Conservation (phyloP, 495 filamentous ascomycete species). For the Letharia columbiana region DNA sequence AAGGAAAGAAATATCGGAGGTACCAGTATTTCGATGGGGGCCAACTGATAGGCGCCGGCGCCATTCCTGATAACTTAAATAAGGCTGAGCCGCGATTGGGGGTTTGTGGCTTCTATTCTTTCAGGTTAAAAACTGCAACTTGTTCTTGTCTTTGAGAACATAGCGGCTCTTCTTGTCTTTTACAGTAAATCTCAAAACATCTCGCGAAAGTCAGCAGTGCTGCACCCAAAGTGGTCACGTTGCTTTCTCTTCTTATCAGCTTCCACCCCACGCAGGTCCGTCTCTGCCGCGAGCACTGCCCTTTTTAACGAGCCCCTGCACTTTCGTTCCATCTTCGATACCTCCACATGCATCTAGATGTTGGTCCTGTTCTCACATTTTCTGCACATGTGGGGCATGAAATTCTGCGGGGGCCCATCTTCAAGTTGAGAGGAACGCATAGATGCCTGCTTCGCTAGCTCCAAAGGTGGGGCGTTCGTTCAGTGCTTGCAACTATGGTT, state of each 20-base stretch:
- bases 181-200: neutral
- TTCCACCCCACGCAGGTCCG: neutral
- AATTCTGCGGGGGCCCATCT: neutral
- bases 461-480: neutral
- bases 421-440: neutral
- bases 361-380: neutral
- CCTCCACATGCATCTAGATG: neutral
- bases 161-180: neutral
- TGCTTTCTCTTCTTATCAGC: neutral
- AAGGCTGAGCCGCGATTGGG: neutral
- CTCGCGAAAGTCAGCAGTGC: neutral
- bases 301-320: neutral
- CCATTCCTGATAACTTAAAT: neutral
- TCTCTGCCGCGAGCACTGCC: neutral
- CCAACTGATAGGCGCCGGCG: conserved; percentile 16
- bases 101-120: neutral
- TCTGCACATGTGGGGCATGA: neutral
- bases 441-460: neutral
- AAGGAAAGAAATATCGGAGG: neutral
- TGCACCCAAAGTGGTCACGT: neutral
- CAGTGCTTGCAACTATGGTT: neutral
- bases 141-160: neutral
- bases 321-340: neutral
- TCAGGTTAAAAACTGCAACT: neutral
- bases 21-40: conserved; percentile 17